A percentile compares a stretch with the other conserved stretches of the same genome.
Evolutionary conservation across 1,284 basidiomycete species (phyloP).

Genomic region (Trametes hirsuta): DNA sequence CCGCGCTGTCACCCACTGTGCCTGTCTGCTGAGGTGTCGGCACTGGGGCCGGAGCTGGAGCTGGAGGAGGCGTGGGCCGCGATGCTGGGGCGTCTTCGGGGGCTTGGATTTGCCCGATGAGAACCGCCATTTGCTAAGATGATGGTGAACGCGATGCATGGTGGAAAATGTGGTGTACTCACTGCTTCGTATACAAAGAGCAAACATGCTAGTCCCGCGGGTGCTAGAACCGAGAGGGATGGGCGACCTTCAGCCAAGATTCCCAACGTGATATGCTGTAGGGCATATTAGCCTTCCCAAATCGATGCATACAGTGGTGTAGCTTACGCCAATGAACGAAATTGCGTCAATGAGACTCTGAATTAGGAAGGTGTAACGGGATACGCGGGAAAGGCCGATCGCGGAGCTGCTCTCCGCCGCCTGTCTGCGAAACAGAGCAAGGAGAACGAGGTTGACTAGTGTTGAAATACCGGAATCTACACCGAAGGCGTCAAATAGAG

Average conservation of each 20-base stretch:
- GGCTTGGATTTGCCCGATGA: slow-evolving; percentile 81
- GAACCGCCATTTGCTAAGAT: slow-evolving; percentile 77
- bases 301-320: no score
- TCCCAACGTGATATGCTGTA: slow-evolving; percentile 77
- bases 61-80: neutral
- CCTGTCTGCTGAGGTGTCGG: slow-evolving; percentile 13
- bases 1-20: neutral
- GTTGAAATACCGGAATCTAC: slow-evolving; percentile 76
- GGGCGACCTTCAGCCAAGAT: slow-evolving; percentile 80
- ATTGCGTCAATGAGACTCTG: slow-evolving; percentile 81
- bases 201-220: slow-evolving; percentile 77
- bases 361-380: slow-evolving; percentile 78
- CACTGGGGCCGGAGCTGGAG: slow-evolving; percentile 24
- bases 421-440: slow-evolving; percentile 74
- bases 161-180: slow-evolving; percentile 30
- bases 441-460: slow-evolving; percentile 66
- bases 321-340: slow-evolving; percentile 70
- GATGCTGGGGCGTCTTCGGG: slow-evolving; percentile 62
- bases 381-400: slow-evolving; percentile 75
- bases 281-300: neutral
- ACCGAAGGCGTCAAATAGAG: neutral
- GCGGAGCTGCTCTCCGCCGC: slow-evolving; percentile 78
- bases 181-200: slow-evolving; percentile 77
- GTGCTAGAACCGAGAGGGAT: slow-evolving; percentile 77
- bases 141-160: neutral